These are phyloP conservation scores for Paecilomyces variotii DNA, from an alignment of 2,329 filamentous ascomycete genomes.

Conservation along the genomic window DNA sequence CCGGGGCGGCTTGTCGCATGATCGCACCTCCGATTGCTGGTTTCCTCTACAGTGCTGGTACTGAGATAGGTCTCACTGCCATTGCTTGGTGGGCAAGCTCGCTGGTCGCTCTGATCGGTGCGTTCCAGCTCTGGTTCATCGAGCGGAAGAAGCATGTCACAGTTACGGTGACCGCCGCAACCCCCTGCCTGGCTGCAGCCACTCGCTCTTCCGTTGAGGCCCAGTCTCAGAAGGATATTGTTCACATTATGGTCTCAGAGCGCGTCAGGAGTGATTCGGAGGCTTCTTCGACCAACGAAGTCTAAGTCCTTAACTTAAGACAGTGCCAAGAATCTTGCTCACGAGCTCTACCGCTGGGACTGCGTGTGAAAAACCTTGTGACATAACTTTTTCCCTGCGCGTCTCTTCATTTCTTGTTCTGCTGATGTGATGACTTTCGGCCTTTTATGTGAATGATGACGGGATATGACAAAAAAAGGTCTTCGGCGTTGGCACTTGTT, in stretches of 20 bases:
- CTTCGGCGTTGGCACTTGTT: not conserved
- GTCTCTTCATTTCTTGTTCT: not conserved
- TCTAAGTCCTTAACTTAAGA: not conserved
- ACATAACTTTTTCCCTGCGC: not conserved
- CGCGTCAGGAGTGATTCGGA: not conserved
- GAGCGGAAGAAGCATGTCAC: slow-evolving; percentile 39
- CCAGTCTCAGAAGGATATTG: not conserved
- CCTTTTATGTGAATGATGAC: not conserved
- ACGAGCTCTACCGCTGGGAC: not conserved
- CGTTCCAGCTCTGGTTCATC: slow-evolving; percentile 50
- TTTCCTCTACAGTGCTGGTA: slow-evolving; percentile 56
- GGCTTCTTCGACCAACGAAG: not conserved
- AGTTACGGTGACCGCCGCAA: slow-evolving; percentile 29
- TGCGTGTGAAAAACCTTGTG: not conserved
- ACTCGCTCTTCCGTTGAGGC: slow-evolving; percentile 9
- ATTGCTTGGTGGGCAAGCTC: slow-evolving; percentile 56
- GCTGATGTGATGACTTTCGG: not conserved
- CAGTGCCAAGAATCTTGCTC: not conserved
- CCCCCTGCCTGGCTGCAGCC: slow-evolving; percentile 18
- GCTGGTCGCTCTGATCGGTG: slow-evolving; percentile 48
- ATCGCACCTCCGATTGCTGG: slow-evolving; percentile 62
- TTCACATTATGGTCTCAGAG: not conserved
- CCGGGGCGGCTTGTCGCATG: slow-evolving; percentile 63
- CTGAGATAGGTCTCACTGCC: slow-evolving; percentile 50
- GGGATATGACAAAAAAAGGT: not conserved